Evolutionary conservation across 352 stramenopile genomes (phyloP).

Genomic region (Globisporangium lucens): DNA sequence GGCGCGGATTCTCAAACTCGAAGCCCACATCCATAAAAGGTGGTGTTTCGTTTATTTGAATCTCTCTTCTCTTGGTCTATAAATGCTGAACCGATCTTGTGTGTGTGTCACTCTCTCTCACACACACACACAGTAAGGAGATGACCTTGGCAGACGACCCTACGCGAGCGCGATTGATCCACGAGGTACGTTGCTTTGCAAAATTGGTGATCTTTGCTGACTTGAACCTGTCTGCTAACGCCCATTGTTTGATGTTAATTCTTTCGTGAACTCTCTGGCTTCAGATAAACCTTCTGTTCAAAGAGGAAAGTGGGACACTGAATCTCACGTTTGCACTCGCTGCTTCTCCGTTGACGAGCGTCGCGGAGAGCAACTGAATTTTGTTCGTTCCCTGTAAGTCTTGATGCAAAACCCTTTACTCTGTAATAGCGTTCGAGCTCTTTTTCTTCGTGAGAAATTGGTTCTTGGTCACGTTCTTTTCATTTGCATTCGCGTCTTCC

Average conservation of each 20-base stretch:
- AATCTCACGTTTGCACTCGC: background rate
- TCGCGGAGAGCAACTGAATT: background rate
- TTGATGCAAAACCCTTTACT: background rate
- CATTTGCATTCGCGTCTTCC: constrained; percentile 43
- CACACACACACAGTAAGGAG: constrained; percentile 7
- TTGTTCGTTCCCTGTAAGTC: background rate
- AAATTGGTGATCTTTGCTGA: background rate
- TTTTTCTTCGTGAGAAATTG: background rate
- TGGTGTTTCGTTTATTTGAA: background rate
- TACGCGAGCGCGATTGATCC: background rate
- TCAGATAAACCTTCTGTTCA: constrained; percentile 30
- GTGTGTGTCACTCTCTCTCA: background rate
- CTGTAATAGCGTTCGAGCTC: background rate
- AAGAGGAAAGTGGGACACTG: constrained; percentile 30
- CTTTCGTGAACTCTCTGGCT: constrained; percentile 1
- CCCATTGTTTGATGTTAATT: background rate
- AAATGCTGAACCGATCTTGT: background rate
- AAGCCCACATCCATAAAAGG: constrained; percentile 7
- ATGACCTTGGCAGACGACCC: constrained; percentile 5
- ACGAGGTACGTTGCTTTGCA: constrained; percentile 10
- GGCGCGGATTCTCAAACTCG: background rate
- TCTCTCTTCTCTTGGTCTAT: background rate
- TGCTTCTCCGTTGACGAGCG: background rate
- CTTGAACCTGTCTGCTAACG: background rate
- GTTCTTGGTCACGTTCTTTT: background rate